Evolutionary conservation across 169 alveolate genomes (phyloP), one percentile per base, ranked within the genome.

Genomic region (Eimeria maxima): DNA sequence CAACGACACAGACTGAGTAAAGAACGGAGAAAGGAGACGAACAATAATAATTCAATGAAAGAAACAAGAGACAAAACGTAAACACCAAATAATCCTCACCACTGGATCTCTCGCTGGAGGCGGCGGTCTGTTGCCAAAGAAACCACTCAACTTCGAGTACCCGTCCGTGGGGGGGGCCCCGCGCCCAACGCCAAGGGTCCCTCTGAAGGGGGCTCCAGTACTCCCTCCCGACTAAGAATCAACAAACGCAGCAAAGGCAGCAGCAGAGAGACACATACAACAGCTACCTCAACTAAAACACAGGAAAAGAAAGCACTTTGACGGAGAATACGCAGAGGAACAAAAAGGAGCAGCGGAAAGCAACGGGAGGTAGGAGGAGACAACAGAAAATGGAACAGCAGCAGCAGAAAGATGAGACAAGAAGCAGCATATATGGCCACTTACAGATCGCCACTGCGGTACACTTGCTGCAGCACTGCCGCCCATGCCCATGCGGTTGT

Each of bases 141-240:
- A 78, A 29, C 89, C 89, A 20, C 89, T 78, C 67, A 78, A 57
- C 65, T 78, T 78, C 11, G 89, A 18, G 29, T 78, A 78, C n/a
- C 89, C 89, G 65, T 78, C 89, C 38, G 89, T 78, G 27, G 89
- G 89, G 65, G 89, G 65, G n/a, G n/a, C n/a, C 38, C 89, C 65
- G 16, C 89, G 60, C 22, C 27, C 16, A 8, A 78, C 89, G 8
- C 65, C 60, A 78, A 78, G 89, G 65, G 42, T 24, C 29, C 67
- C 89, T 33, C 89, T 33, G 11, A 50, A 5, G 65, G 89, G 89
- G 65, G 20, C 89, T 18, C 89, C 89, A 18, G 65, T 18, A 13
- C 67, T 65, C 33, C 89, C 89, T 16, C 67, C 29, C 42, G 8
- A 33, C 60, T n/a, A 18, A 38, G 20, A 22, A 78, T 3, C 38